These are phyloP conservation scores for Fusarium abutilonis DNA, from an alignment of 2,329 filamentous ascomycete species.

Conservation along the genomic window DNA sequence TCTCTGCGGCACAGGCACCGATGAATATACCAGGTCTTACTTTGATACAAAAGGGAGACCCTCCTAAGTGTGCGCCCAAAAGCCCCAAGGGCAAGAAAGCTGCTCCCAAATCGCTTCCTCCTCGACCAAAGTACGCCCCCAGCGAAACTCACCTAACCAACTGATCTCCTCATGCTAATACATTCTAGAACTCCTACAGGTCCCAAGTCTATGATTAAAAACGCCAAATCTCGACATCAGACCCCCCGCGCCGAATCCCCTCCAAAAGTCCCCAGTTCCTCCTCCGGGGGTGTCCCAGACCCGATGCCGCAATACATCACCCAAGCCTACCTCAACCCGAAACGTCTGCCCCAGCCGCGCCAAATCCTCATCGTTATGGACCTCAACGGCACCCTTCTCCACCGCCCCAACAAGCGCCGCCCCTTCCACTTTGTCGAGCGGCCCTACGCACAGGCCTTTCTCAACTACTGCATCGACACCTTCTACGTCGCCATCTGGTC, in stretches of 20 bases:
- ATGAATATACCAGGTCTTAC: slow-evolving; percentile 37
- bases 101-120: neutral
- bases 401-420: slow-evolving; percentile 66
- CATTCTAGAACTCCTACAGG: slow-evolving; percentile 14
- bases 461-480: slow-evolving; percentile 76
- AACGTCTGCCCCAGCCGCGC: slow-evolving; percentile 58
- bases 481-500: slow-evolving; percentile 93
- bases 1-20: neutral
- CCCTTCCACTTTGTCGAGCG: slow-evolving; percentile 69
- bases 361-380: slow-evolving; percentile 86
- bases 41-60: slow-evolving; percentile 7
- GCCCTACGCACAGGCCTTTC: slow-evolving; percentile 73
- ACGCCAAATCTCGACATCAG: neutral
- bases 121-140: slow-evolving; percentile 8
- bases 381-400: slow-evolving; percentile 89
- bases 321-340: slow-evolving; percentile 59
- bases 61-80: slow-evolving; percentile 7
- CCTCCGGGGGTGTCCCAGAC: slow-evolving; percentile 68
- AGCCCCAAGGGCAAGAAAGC: neutral
- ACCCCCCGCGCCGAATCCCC: slow-evolving; percentile 12
- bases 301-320: slow-evolving; percentile 70
- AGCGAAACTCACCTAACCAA: neutral
- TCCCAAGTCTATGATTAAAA: slow-evolving; percentile 4
- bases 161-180: slow-evolving; percentile 1
- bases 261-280: slow-evolving; percentile 46